These are phyloP conservation scores for Neopestalotiopsis sp. DNA, from an alignment of 2,329 filamentous ascomycete species.

Conservation along the genomic window DNA sequence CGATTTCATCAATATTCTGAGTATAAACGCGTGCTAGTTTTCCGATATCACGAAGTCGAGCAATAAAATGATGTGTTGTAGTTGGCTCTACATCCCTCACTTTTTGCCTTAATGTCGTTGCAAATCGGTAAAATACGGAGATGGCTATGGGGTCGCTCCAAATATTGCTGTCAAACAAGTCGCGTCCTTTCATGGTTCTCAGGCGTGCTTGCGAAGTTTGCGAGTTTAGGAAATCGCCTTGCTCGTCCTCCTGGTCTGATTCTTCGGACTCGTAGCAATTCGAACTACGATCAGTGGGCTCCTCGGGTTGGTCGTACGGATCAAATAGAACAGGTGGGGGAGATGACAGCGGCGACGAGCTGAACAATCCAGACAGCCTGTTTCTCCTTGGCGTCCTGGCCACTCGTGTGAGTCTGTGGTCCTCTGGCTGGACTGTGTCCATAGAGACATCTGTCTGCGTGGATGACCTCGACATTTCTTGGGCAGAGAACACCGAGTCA, in stretches of 20 bases:
- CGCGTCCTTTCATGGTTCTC: constrained; percentile 71
- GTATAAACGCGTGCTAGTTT: constrained; percentile 76
- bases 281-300: constrained; percentile 44
- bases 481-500: constrained; percentile 30
- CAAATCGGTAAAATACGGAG: constrained; percentile 75
- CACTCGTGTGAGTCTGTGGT: constrained; percentile 24
- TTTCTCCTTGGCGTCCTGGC: constrained; percentile 28
- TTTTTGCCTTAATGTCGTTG: constrained; percentile 69
- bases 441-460: constrained; percentile 30
- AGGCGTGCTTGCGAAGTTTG: constrained; percentile 46
- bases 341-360: constrained; percentile 63
- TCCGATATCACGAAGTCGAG: constrained; percentile 67
- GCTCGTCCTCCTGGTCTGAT: constrained; percentile 51
- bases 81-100: constrained; percentile 68
- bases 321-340: constrained; percentile 60
- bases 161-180: constrained; percentile 73
- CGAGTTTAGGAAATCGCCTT: constrained; percentile 45
- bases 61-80: constrained; percentile 71
- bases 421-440: background rate
- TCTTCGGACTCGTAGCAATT: constrained; percentile 37
- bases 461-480: constrained; percentile 28
- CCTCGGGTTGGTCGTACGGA: constrained; percentile 44
- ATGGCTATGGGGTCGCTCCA: constrained; percentile 72
- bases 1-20: constrained; percentile 77
- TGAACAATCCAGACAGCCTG: constrained; percentile 30